Percentiles rank a stretch among this genome's conserved stretches.
These are phyloP conservation scores for Selaginella moellendorffii DNA, from an alignment of 75 land plant genomes.

Conservation along the genomic window DNA sequence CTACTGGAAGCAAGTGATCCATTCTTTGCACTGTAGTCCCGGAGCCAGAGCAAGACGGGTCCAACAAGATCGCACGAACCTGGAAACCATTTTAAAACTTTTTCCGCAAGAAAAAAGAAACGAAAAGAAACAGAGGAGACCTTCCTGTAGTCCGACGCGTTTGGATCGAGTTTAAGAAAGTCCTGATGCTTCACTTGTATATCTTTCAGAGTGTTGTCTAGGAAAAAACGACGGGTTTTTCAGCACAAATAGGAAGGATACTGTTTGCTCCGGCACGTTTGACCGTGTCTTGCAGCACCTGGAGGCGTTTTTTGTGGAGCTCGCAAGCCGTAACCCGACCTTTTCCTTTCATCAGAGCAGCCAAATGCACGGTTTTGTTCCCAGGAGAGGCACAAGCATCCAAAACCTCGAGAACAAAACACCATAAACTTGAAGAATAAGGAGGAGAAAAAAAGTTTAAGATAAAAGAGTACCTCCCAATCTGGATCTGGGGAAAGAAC, in stretches of 20 bases:
- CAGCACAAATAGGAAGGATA: slow-evolving; percentile 38
- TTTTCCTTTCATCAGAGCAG: slow-evolving; percentile 70
- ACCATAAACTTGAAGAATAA: too few species aligned
- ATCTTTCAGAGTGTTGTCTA: too few species aligned
- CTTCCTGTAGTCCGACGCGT: slow-evolving; percentile 36
- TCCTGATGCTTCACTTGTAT: slow-evolving; percentile 52
- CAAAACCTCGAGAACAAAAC: too few species aligned
- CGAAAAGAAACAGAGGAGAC: slow-evolving; percentile 17
- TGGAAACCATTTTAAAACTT: too few species aligned
- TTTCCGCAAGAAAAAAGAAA: background rate
- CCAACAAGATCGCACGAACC: slow-evolving; percentile 77
- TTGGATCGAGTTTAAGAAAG: slow-evolving; percentile 44
- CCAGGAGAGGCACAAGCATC: slow-evolving; percentile 99
- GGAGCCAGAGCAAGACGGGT: slow-evolving; percentile 97
- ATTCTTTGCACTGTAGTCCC: slow-evolving; percentile 60
- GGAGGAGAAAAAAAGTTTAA: background rate
- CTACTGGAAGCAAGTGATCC: slow-evolving; percentile 84
- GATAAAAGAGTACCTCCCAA: slow-evolving; percentile 50
- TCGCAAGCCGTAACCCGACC: slow-evolving; percentile 83
- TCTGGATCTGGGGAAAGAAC: slow-evolving; percentile 57
- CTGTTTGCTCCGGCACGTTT: slow-evolving; percentile 67
- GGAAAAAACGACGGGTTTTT: too few species aligned
- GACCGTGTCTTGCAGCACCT: slow-evolving; percentile 41
- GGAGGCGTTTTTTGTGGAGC: slow-evolving; percentile 39
- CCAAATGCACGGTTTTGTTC: slow-evolving; percentile 90